These are phyloP conservation scores for Coniferiporia weirii DNA, from an alignment of 1,284 basidiomycete species.

Conservation along the genomic window DNA sequence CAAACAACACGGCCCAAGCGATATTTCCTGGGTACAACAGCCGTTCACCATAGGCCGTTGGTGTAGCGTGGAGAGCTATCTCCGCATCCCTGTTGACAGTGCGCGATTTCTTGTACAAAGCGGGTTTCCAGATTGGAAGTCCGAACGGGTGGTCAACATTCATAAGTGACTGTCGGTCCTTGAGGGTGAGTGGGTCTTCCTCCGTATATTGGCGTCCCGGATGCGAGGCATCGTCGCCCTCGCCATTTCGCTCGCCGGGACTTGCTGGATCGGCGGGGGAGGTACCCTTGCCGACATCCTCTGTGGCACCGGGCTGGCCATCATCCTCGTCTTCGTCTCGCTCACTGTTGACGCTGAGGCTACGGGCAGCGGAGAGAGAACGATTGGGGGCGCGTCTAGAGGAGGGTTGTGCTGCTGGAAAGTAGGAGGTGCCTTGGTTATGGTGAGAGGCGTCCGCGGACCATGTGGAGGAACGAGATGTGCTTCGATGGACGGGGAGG, in stretches of 20 bases:
- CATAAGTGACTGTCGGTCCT: conserved; percentile 96
- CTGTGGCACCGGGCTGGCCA: conserved; percentile 18
- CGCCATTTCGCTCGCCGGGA: conserved; percentile 30
- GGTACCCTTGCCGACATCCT: conserved; percentile 16
- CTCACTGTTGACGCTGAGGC: conserved; percentile 52
- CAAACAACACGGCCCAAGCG: conserved; percentile 83
- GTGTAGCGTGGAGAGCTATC: conserved; percentile 86
- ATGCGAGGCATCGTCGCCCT: conserved; percentile 33
- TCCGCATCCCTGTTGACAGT: conserved; percentile 97
- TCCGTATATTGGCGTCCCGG: conserved; percentile 39
- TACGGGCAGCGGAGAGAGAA: conserved; percentile 37
- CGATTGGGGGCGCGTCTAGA: conserved; percentile 27
- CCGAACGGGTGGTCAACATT: conserved; percentile 99
- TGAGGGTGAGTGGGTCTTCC: conserved; percentile 93
- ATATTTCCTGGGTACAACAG: conserved; percentile 92
- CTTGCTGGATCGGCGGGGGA: conserved; percentile 28
- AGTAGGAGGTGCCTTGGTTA: conserved; percentile 65
- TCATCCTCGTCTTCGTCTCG: conserved; percentile 28
- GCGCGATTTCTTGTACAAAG: conserved; percentile 96
- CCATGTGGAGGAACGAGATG: conserved; percentile 15
- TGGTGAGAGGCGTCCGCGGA: conserved; percentile 37
- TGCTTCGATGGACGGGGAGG: conserved; percentile 11
- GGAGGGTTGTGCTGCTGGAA: conserved; percentile 38
- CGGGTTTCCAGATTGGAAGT: conserved; percentile 99
- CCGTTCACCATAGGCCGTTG: conserved; percentile 87